Base-by-base conservation (phyloP, 805 yeast species). In the Zygotorulaspora danielsina region DNA sequence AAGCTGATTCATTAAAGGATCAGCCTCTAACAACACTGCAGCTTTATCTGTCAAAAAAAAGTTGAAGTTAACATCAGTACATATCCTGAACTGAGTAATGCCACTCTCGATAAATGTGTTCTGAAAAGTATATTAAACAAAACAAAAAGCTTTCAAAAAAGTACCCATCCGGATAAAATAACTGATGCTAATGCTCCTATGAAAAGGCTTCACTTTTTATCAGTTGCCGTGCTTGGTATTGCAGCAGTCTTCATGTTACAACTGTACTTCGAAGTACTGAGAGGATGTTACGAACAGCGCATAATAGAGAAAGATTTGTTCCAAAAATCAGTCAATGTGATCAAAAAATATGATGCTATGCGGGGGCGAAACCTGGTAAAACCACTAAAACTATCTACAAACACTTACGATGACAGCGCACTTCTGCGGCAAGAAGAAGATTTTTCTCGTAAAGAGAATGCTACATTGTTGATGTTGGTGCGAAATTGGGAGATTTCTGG, bases 381-480 rank as follows among this genome's bases (percentile, higher is more conserved):
- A 8, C 45, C 48, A 4, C 38, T 51, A 24, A 60, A 60, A 34
- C 39, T 59, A 15, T 52, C 64, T 1, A 45, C 59, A 21, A 56
- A 59, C 29, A 44, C 55, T 3, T 50, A 63, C 37, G 51, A 49
- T 21, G 38, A 50, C 28, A 48, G 48, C 10, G 21, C 54, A 4
- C 19, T 47, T 20, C 19, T 28, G 3, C 15, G 29, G 12, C 20
- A 28, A 15, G 13, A 25, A 25, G 18, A 32, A 8, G 29, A 28
- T 11, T 12, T 37, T 6, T 32, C 22, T 10, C 37, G 27, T 6
- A 49, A 49, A 27, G 54, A 54, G 54, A 88, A 87, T 58, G 97
- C 97, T 3, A 82, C 95, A 0, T 60, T 89, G 19, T 72, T 89
- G 39, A 88, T 89, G 95, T 73, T 89, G 19, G 95, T 84, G 27